Conservation (phyloP, 2,329 filamentous ascomycete genomes). For the Calonectria hongkongensis region DNA sequence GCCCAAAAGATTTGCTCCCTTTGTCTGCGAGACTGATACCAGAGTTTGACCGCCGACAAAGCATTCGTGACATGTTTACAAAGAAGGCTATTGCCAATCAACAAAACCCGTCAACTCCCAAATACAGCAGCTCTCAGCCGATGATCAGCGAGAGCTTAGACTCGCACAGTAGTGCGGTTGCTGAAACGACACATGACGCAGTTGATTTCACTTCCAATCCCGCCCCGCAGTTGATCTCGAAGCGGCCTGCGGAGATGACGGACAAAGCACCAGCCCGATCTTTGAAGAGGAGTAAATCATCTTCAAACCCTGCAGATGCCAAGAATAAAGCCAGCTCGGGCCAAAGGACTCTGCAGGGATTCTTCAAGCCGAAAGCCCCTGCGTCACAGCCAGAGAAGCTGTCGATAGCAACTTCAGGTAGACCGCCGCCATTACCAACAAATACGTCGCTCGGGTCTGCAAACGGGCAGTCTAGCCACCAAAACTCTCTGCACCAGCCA, state of each 20-base stretch:
- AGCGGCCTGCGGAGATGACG: conserved; percentile 43
- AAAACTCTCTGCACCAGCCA: conserved; percentile 1
- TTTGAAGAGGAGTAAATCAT: conserved; percentile 55
- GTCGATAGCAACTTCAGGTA: conserved; percentile 29
- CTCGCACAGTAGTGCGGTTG: conserved; percentile 4
- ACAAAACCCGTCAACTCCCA: conserved; percentile 30
- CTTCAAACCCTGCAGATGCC: conserved; percentile 46
- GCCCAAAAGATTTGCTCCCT: conserved; percentile 79
- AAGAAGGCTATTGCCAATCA: conserved; percentile 52
- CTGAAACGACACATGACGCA: neutral
- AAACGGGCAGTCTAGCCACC: conserved; percentile 13
- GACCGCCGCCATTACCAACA: conserved; percentile 42
- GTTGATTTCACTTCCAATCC: conserved; percentile 27
- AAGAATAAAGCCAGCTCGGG: conserved; percentile 59
- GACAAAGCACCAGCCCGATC: conserved; percentile 34
- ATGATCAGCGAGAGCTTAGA: conserved; percentile 19
- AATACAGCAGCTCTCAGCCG: neutral
- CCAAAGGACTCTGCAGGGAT: conserved; percentile 82
- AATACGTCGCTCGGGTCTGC: conserved; percentile 38
- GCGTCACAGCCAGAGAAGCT: conserved; percentile 37
- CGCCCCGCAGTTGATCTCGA: conserved; percentile 33
- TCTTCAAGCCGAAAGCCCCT: conserved; percentile 77
- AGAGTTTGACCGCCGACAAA: conserved; percentile 89
- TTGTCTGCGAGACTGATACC: conserved; percentile 89
- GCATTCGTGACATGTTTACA: conserved; percentile 94